Conservation (phyloP, 2,329 filamentous ascomycete species). For the Pseudopyricularia javanii region DNA sequence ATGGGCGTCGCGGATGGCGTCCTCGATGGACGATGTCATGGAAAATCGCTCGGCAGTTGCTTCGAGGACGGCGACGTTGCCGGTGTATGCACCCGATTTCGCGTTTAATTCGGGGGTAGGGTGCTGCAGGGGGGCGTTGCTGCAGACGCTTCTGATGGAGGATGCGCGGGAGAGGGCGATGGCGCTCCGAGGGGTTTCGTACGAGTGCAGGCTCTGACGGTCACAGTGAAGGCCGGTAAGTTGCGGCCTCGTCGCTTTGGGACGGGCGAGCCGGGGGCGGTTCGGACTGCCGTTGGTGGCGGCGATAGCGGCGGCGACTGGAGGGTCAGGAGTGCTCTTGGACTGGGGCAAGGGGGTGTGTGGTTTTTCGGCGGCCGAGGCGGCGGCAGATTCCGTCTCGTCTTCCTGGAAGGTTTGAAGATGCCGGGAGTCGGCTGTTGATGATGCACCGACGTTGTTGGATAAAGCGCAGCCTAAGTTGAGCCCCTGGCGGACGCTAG, state of each 20-base stretch:
- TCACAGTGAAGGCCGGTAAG: neutral
- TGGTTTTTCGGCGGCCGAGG: neutral
- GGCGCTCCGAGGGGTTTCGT: neutral
- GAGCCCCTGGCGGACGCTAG: neutral
- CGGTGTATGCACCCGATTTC: constrained; percentile 47
- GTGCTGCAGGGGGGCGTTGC: constrained; percentile 30
- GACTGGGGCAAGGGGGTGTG: neutral
- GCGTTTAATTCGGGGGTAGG: constrained; percentile 50
- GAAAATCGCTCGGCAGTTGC: constrained; percentile 64
- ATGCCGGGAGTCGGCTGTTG: neutral
- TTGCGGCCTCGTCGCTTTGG: neutral
- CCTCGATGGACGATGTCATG: constrained; percentile 62
- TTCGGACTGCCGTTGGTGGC: neutral
- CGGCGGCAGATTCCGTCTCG: neutral
- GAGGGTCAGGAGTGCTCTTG: neutral
- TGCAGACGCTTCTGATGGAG: constrained; percentile 3
- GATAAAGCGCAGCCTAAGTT: neutral
- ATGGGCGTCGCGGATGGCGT: constrained; percentile 64
- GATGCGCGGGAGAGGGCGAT: constrained; percentile 1
- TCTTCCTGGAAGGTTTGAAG: neutral
- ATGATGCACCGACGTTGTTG: neutral
- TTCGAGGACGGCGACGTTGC: constrained; percentile 63
- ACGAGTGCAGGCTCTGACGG: neutral
- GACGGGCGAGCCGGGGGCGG: neutral
- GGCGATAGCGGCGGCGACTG: neutral